phyloP scores from a whole-genome alignment of 2,329 filamentous ascomycete species.

The Xylaria sp. region DNA sequence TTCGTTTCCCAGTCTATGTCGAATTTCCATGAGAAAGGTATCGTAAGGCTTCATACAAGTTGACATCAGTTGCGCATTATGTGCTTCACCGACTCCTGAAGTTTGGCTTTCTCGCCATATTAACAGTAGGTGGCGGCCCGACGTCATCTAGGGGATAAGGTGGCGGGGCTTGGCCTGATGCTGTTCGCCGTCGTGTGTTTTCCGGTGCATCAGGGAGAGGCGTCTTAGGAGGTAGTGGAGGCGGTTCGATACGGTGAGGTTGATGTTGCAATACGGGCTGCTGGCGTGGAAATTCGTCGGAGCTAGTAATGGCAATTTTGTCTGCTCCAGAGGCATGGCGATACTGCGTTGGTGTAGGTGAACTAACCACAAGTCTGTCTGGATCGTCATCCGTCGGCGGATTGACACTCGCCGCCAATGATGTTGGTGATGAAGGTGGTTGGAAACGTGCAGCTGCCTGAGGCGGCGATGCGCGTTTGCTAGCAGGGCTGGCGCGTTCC shows the following conservation, averaged over 20 bases:
- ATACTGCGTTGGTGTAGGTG: slow-evolving; percentile 65
- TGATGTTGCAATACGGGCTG: slow-evolving; percentile 41
- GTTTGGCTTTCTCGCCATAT: slow-evolving; percentile 84
- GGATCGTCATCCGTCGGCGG: slow-evolving; percentile 47
- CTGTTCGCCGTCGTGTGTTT: slow-evolving; percentile 43
- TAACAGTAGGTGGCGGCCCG: slow-evolving; percentile 81
- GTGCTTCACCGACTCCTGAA: slow-evolving; percentile 57
- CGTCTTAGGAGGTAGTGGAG: slow-evolving; percentile 78
- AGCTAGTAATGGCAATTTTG: slow-evolving; percentile 68
- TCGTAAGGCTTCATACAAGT: neutral
- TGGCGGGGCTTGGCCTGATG: slow-evolving; percentile 47
- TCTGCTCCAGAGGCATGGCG: slow-evolving; percentile 65
- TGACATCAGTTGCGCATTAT: neutral
- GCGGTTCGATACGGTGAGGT: slow-evolving; percentile 61
- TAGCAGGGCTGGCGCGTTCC: slow-evolving; percentile 49
- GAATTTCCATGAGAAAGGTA: neutral
- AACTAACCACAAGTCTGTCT: slow-evolving; percentile 61
- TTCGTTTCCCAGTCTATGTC: slow-evolving; percentile 14
- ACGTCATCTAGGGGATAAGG: slow-evolving; percentile 83
- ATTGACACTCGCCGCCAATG: slow-evolving; percentile 28
- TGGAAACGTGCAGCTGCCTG: slow-evolving; percentile 41
- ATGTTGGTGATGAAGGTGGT: slow-evolving; percentile 31
- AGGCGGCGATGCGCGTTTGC: slow-evolving; percentile 39
- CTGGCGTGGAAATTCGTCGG: slow-evolving; percentile 62
- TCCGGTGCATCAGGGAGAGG: slow-evolving; percentile 63